Evolutionary conservation across 495 filamentous ascomycete genomes (phyloP), one percentile per base, ranked within the genome.

Genomic region (Hypoxylon subgilvum): DNA sequence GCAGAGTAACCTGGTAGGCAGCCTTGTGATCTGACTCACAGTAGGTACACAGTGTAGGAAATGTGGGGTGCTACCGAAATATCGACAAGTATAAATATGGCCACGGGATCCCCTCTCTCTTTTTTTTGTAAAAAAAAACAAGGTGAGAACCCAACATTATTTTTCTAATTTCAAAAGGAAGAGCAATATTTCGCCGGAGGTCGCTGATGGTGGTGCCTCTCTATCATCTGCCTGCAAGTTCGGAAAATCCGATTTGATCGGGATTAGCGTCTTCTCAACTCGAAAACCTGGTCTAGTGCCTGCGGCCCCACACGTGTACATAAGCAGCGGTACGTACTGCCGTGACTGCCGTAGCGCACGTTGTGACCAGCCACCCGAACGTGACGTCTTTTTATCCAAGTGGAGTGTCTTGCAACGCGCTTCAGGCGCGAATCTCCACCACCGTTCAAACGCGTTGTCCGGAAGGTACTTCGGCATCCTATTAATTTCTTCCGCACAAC

Each of bases 341-440:
- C 23, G 23, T 27, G 23, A 3, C 8, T 27, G 53, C 45, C 36
- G 22, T 38, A 57, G 60, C 49, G 41, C 43, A 14, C 32, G 16
- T 12, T 10, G n/a, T 27, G 14, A 9, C 25, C 59, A 57, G 41
- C 59, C 59, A 51, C 59, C 46, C 38, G 23, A 34, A 62, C 35
- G 52, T 62, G 59, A 62, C 59, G 59, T 57, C 46, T 56, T 18
- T 9, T 14, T 35, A 36, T 13, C 32, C 50, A n/a, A 14, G 40
- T 31, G 23, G 28, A 27, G 30, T 41, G 46, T 28, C 23, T 19
- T 35, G 22, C 41, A 27, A 53, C 41, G 52, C 52, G 60, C 42
- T 34, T 41, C 16, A 28, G 57, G 60, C 59, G 59, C 59, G 59
- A 52, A 46, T 57, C 52, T 30, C 40, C 52, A 57, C 59, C 35